Evolutionary conservation across 768 basidiomycete genomes (phyloP).

Genomic region (Lentinula lateritia): DNA sequence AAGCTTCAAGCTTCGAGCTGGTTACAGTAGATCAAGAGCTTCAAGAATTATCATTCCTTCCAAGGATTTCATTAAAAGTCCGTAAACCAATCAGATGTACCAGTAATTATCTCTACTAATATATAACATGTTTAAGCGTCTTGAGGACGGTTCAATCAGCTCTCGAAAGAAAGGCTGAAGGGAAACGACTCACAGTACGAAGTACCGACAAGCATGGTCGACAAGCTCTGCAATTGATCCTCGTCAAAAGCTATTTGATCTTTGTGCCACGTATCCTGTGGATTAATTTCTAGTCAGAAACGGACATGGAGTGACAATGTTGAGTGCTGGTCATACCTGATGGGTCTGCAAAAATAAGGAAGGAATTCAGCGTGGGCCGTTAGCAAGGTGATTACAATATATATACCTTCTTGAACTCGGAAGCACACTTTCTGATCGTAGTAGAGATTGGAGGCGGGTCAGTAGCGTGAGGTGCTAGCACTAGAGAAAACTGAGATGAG

Average conservation of each 20-base stretch:
- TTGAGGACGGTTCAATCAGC: not conserved
- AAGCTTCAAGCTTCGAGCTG: no score
- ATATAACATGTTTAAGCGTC: conserved; percentile 9
- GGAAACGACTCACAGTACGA: conserved; percentile 64
- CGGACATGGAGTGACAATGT: conserved; percentile 9
- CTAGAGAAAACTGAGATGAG: conserved; percentile 25
- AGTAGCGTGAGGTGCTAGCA: conserved; percentile 71
- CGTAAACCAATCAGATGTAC: no score
- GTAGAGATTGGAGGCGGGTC: conserved; percentile 89
- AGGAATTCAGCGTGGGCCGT: not conserved
- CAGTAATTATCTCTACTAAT: not conserved
- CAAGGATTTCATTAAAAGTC: no score
- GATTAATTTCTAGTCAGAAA: conserved; percentile 9
- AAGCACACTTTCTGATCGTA: conserved; percentile 80
- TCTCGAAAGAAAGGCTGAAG: conserved; percentile 3
- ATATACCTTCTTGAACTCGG: conserved; percentile 76
- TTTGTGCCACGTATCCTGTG: conserved; percentile 86
- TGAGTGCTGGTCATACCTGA: conserved; percentile 35
- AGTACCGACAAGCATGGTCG: conserved; percentile 85
- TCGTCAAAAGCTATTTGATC: conserved; percentile 85
- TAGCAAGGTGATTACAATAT: not conserved
- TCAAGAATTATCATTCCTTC: no score
- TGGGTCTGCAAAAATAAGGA: conserved; percentile 40
- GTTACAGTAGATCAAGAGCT: no score
- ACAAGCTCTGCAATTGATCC: conserved; percentile 82